phyloP scores from a whole-genome alignment of 1,284 basidiomycete species.

The Ceratorhiza oryzae-sativae region DNA sequence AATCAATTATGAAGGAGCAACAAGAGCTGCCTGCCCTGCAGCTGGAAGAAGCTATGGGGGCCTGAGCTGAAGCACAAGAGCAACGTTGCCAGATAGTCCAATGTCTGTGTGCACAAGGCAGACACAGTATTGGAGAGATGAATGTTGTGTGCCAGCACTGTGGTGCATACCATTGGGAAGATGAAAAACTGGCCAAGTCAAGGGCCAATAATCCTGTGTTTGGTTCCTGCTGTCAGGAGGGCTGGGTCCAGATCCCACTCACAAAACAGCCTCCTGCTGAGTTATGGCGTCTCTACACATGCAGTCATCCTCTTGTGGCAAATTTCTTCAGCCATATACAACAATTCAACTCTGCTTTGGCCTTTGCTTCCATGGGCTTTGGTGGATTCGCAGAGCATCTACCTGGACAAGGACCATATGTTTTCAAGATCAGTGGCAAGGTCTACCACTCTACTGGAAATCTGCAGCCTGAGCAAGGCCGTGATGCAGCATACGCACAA shows the following conservation, averaged over 20 bases:
- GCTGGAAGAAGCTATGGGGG: not conserved
- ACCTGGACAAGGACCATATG: conserved; percentile 47
- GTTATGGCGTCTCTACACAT: conserved; percentile 1
- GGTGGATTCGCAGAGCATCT: not conserved
- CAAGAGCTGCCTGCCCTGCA: not conserved
- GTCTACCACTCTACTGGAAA: conserved; percentile 52
- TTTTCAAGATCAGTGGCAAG: conserved; percentile 53
- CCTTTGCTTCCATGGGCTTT: conserved; percentile 22
- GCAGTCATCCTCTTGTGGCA: not conserved
- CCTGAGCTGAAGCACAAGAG: not conserved
- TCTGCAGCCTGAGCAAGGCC: conserved; percentile 46
- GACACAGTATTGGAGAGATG: conserved; percentile 2
- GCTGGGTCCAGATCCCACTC: not conserved
- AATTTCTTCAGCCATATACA: conserved; percentile 24
- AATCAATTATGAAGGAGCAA: not conserved
- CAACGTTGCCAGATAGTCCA: not conserved
- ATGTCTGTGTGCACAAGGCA: not conserved
- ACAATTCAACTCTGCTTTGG: conserved; percentile 29
- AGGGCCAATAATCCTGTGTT: not conserved
- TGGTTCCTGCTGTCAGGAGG: not conserved
- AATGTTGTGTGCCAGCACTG: not conserved
- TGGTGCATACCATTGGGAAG: conserved; percentile 7
- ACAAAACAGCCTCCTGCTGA: not conserved
- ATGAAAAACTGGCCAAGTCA: not conserved
- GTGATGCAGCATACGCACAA: conserved; percentile 50